Base-by-base conservation (phyloP, 139 green algal species). In the Tetradesmus lagerheimii region DNA sequence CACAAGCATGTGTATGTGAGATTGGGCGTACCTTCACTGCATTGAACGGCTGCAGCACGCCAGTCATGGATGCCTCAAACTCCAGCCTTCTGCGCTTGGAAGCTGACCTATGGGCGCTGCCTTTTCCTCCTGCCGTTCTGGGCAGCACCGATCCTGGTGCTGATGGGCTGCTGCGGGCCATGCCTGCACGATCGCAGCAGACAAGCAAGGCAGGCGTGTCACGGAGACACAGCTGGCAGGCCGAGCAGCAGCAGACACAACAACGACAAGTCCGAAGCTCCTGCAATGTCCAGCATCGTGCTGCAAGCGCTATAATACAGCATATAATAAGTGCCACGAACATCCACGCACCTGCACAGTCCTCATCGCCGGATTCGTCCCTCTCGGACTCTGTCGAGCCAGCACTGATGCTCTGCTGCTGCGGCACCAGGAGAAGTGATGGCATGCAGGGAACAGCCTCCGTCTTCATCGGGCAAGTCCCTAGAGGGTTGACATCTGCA, bases 41-140 rank as follows among this genome's bases (percentile, higher is more conserved):
- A 39, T 77, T 57, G n/a, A 87, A 87, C 4, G 82, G 82, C 18
- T 87, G 82, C 82, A 87, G 57, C 38, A 50, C 27, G 38, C 82
- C 82, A 23, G 82, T 71, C 82, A 87, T 87, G 35, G 76, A 78
- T 38, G 57, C 57, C 57, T 71, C 57, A 71, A 71, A 71, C 57
- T 71, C 57, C 9, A 71, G 57, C 57, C 57, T 71, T 20, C 57
- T 71, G 25, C 57, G 57, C 57, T 71, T 71, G 57, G 25, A 71
- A 11, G 20, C 57, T 71, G 57, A n/a, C 57, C 9, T 71, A 4
- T 31, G 57, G 57, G 20, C 4, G 57, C 57, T 31, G 57, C 57
- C 12, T 23, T 71, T 71, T n/a, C n/a, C 29, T 38, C 31, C n/a
- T 34, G 71, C n/a, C 23, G 71, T 20, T 4, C 71, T 79, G 71